phyloP scores from a whole-genome alignment of 2,329 filamentous ascomycete genomes.

The Colletotrichum tanaceti region DNA sequence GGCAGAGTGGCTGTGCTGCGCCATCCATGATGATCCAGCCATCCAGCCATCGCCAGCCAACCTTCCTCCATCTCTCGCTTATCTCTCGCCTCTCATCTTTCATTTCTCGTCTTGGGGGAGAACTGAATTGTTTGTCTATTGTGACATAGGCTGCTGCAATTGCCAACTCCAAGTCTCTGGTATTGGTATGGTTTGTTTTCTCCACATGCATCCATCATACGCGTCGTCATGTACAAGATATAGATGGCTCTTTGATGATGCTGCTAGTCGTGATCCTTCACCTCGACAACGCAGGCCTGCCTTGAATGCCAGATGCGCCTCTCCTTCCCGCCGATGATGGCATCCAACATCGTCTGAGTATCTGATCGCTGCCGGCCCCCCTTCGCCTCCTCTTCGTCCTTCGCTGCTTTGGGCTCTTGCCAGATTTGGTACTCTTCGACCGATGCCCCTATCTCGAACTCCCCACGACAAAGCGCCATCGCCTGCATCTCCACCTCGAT shows the following conservation, averaged over 20 bases:
- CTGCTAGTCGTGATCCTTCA: conserved; percentile 56
- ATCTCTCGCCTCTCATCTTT: no score
- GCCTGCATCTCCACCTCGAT: conserved; percentile 74
- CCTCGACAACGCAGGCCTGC: conserved; percentile 66
- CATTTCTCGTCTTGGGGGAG: background rate
- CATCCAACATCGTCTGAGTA: conserved; percentile 68
- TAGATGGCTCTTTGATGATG: conserved; percentile 10
- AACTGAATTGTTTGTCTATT: conserved; percentile 36
- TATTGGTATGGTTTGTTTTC: conserved; percentile 17
- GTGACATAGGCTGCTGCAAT: conserved; percentile 21
- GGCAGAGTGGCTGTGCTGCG: no score
- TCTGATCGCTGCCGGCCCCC: conserved; percentile 58
- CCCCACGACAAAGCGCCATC: conserved; percentile 80
- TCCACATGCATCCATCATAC: conserved; percentile 31
- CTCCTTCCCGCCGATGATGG: conserved; percentile 68
- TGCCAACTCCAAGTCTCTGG: conserved; percentile 19
- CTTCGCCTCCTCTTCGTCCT: conserved; percentile 46
- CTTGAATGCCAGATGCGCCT: conserved; percentile 74
- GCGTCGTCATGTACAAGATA: conserved; percentile 28
- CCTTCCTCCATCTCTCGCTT: no score
- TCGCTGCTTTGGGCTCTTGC: conserved; percentile 48
- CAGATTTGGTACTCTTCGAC: conserved; percentile 81
- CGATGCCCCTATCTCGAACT: conserved; percentile 83
- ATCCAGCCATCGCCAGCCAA: background rate
- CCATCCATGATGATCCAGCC: no score